phyloP scores from a whole-genome alignment of 2,329 filamentous ascomycete genomes.

The Monilinia fructicola region DNA sequence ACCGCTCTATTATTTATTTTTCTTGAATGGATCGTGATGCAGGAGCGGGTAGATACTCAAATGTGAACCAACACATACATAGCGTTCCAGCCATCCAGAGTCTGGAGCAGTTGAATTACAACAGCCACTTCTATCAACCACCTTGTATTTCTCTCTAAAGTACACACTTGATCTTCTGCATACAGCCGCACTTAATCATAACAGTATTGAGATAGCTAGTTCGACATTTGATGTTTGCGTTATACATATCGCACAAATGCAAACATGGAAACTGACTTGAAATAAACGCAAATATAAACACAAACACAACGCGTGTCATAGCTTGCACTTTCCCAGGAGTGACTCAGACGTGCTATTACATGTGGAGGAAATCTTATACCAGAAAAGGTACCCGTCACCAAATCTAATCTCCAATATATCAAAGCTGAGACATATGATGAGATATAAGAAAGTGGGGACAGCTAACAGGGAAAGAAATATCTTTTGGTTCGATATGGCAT shows the following conservation, averaged over 20 bases:
- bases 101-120: too few species aligned
- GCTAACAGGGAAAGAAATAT: not conserved
- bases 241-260: not conserved
- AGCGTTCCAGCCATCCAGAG: too few species aligned
- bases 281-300: not conserved
- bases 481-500: not conserved
- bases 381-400: not conserved
- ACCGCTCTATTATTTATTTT: not conserved
- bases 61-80: not conserved
- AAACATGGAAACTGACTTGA: not conserved
- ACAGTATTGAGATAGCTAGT: not conserved
- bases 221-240: not conserved
- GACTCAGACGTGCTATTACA: not conserved
- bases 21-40: not conserved
- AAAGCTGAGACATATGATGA: not conserved
- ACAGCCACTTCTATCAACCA: too few species aligned
- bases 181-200: too few species aligned
- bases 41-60: not conserved
- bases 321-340: not conserved
- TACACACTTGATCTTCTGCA: too few species aligned
- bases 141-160: too few species aligned
- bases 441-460: not conserved
- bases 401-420: not conserved
- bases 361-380: not conserved
- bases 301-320: too few species aligned